Evolutionary conservation across 2,329 filamentous ascomycete species (phyloP), one percentile per base, ranked within the genome.

Genomic region (Tolypocladium pustulatum): DNA sequence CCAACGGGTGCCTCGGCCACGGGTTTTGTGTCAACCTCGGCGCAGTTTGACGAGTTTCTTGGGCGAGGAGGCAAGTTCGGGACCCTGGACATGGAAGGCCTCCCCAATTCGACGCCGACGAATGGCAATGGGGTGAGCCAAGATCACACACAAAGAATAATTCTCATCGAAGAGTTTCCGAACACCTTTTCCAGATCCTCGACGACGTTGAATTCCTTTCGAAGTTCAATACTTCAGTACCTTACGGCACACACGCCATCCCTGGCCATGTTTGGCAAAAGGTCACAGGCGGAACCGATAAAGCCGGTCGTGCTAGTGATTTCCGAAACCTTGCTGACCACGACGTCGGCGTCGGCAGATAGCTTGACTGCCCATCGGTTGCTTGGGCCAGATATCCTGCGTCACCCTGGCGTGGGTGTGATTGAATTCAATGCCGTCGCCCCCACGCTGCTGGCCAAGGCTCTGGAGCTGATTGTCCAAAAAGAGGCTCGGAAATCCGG

Each of bases 341-440:
- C 91, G 1, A 91, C 87, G 9, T 92, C 90, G 3, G 88, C 91
- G 1, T 86, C 89, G 12, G 86, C 90, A 15, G 92, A 97, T 68
- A 97, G 90, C 71, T 91, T 97, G 67, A 99, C 94, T 0, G 91
- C 91, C 0, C 90, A 97, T 74, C 85, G 92, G 30, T 76, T 99
- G 22, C 82, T 99, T 3, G 94, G 95, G 0, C 87, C 91, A 0
- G 89, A 94, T 63, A 89, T 99, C 51, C 79, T 91, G 17, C 85
- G 88, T 49, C 91, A 97, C 71, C 87, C 90, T 0, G 86, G 87
- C 17, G 86, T 91, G 2, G 85, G 83, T 10, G 78, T 89, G 6
- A 90, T 99, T 63, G 92, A 96, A 63, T 99, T 97, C 75, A 99
- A 99, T 67, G 83, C 89, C 15, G 87, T 99, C 61, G 94, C 94